phyloP scores from a whole-genome alignment of 1,139 yeast species.

The Pichia cactophila region DNA sequence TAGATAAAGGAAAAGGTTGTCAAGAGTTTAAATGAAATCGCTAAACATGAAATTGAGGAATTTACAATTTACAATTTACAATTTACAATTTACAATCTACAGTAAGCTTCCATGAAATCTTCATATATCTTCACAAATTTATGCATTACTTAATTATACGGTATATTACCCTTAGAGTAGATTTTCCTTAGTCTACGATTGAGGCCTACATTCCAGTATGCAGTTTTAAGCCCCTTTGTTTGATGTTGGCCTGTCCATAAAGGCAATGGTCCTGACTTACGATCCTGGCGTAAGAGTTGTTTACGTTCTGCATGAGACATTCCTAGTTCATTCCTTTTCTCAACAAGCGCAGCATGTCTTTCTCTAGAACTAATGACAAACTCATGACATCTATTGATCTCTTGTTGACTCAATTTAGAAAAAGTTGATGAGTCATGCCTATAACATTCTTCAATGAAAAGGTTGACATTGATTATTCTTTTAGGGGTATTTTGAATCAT shows the following conservation, averaged over 20 bases:
- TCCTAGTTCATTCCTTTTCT: slow-evolving; percentile 27
- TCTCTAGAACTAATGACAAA: slow-evolving; percentile 63
- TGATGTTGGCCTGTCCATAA: slow-evolving; percentile 38
- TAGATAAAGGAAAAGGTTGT: no score
- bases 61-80: background rate
- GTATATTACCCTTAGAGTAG: slow-evolving; percentile 30
- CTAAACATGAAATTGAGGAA: no score
- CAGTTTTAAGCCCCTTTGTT: slow-evolving; percentile 46
- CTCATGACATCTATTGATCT: slow-evolving; percentile 65
- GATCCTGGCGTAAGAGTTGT: slow-evolving; percentile 24
- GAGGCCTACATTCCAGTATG: slow-evolving; percentile 49
- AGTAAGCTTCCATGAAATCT: background rate
- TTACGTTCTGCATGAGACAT: slow-evolving; percentile 30
- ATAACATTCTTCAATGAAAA: slow-evolving; percentile 59
- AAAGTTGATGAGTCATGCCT: slow-evolving; percentile 31
- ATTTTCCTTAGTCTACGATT: slow-evolving; percentile 40
- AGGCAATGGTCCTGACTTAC: background rate
- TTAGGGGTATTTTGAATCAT: slow-evolving; percentile 79
- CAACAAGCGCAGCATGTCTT: slow-evolving; percentile 33
- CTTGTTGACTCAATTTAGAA: slow-evolving; percentile 71
- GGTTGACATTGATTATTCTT: slow-evolving; percentile 59
- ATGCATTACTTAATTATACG: slow-evolving; percentile 1
- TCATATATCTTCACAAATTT: no score
- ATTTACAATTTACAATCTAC: background rate
- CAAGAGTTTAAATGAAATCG: no score